phyloP scores from a whole-genome alignment of 2,329 filamentous ascomycete genomes.

The Alternaria gaisen region DNA sequence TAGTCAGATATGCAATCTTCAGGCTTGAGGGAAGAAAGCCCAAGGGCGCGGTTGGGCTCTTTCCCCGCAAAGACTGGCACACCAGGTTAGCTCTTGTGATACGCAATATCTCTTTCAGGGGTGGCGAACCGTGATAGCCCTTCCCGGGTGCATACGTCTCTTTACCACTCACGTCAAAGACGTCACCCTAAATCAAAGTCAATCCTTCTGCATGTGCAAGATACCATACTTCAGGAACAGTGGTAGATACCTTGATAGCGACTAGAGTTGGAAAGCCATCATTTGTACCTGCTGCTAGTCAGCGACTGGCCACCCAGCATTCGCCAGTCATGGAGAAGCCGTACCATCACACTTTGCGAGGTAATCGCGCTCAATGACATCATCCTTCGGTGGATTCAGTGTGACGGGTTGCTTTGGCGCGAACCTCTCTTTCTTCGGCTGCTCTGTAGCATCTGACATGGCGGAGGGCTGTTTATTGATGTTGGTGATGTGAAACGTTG shows the following conservation, averaged over 20 bases:
- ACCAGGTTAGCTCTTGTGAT: slow-evolving; percentile 13
- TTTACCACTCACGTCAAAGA: slow-evolving; percentile 95
- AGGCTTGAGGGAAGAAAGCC: slow-evolving; percentile 81
- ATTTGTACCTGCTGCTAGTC: slow-evolving; percentile 64
- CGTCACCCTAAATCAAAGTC: slow-evolving; percentile 71
- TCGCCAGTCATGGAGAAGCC: slow-evolving; percentile 32
- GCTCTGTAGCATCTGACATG: slow-evolving; percentile 46
- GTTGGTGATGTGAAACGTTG: slow-evolving; percentile 9
- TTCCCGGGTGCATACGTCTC: slow-evolving; percentile 83
- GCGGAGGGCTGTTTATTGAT: slow-evolving; percentile 12
- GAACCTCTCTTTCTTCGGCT: slow-evolving; percentile 65
- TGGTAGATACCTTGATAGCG: slow-evolving; percentile 62
- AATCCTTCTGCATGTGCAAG: slow-evolving; percentile 7
- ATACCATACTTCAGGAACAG: neutral
- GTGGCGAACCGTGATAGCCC: slow-evolving; percentile 78
- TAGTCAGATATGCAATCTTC: slow-evolving; percentile 85
- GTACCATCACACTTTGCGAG: slow-evolving; percentile 84
- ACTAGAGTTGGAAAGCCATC: slow-evolving; percentile 68
- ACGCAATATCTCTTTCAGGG: neutral
- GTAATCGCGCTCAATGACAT: slow-evolving; percentile 82
- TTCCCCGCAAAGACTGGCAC: slow-evolving; percentile 88
- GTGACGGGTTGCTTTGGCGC: slow-evolving; percentile 79
- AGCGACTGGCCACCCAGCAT: slow-evolving; percentile 2
- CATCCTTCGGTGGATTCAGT: slow-evolving; percentile 85
- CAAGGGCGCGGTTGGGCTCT: slow-evolving; percentile 92